Conservation (phyloP, 2,329 filamentous ascomycete genomes). For the Neofusicoccum ribis region DNA sequence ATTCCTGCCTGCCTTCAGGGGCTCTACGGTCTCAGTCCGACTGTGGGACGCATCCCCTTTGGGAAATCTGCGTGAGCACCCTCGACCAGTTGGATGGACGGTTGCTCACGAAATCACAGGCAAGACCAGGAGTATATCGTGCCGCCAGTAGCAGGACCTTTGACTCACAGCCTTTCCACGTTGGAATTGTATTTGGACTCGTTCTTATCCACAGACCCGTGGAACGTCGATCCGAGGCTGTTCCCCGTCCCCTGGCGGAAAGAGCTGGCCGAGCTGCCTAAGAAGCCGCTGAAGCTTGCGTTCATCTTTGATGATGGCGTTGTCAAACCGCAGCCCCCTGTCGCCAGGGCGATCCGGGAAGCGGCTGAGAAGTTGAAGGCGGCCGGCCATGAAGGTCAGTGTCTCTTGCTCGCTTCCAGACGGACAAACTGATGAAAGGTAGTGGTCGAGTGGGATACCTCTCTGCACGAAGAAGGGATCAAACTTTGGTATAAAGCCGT, state of each 20-base stretch:
- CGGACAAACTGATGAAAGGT: too few species aligned
- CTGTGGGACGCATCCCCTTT: constrained; percentile 40
- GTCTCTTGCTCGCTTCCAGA: too few species aligned
- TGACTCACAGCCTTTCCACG: constrained; percentile 53
- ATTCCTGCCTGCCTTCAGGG: constrained; percentile 17
- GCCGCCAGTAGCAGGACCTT: constrained; percentile 46
- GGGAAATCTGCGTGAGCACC: constrained; percentile 40
- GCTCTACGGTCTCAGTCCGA: constrained; percentile 31
- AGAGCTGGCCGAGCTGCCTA: constrained; percentile 28
- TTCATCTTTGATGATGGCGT: constrained; percentile 53
- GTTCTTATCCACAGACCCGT: constrained; percentile 62
- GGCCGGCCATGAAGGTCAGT: background rate
- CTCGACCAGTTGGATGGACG: too few species aligned
- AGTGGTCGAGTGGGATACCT: constrained; percentile 30
- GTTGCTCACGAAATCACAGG: background rate
- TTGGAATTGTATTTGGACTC: constrained; percentile 58
- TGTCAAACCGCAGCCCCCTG: constrained; percentile 54
- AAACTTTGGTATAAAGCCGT: constrained; percentile 24
- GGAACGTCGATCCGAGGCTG: constrained; percentile 66
- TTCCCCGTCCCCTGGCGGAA: constrained; percentile 65
- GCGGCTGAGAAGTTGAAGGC: constrained; percentile 31
- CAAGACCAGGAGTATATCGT: constrained; percentile 60
- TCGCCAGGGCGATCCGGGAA: constrained; percentile 49
- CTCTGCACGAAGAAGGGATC: constrained; percentile 19
- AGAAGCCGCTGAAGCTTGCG: constrained; percentile 42